Conservation (phyloP, 1,284 basidiomycete genomes). For the Pseudozyma tsukubaensis region DNA sequence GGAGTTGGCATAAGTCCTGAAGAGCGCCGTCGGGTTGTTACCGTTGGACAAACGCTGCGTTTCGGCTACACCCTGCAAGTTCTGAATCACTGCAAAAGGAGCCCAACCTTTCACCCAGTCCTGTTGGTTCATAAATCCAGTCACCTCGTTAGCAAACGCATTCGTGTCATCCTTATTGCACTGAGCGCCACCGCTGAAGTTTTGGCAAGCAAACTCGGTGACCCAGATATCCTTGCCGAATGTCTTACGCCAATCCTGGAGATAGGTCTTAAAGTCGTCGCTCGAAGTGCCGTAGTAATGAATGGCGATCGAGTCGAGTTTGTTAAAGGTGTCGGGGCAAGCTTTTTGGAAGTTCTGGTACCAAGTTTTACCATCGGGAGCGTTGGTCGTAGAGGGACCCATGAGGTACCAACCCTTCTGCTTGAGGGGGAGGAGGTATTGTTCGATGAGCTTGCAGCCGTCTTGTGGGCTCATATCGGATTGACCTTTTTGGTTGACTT, state of each 20-base stretch:
- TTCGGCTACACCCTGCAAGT: constrained; percentile 55
- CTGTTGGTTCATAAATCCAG: constrained; percentile 58
- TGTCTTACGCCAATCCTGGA: constrained; percentile 46
- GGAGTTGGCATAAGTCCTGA: constrained; percentile 32
- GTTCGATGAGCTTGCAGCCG: constrained; percentile 55
- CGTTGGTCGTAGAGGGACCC: constrained; percentile 57
- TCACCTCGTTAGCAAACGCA: constrained; percentile 71
- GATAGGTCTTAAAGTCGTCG: constrained; percentile 54
- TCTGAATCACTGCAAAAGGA: constrained; percentile 59
- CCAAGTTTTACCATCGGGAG: constrained; percentile 53
- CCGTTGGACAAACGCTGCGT: constrained; percentile 46
- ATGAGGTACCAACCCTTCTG: constrained; percentile 60
- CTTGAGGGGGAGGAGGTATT: constrained; percentile 57
- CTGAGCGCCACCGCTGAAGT: constrained; percentile 69
- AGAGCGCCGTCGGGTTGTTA: constrained; percentile 50
- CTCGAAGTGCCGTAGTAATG: constrained; percentile 60
- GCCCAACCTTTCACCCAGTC: constrained; percentile 56
- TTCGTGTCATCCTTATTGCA: constrained; percentile 68
- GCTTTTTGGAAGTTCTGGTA: constrained; percentile 48
- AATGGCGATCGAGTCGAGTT: constrained; percentile 59
- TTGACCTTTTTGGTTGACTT: constrained; percentile 61
- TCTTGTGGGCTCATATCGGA: constrained; percentile 48
- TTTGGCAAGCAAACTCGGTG: constrained; percentile 55
- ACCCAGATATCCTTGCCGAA: constrained; percentile 62
- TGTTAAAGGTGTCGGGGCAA: constrained; percentile 51